Evolutionary conservation across 129 eudicot genomes (phyloP), one percentile per base, ranked within the genome.

Genomic region (Escallonia rubra): DNA sequence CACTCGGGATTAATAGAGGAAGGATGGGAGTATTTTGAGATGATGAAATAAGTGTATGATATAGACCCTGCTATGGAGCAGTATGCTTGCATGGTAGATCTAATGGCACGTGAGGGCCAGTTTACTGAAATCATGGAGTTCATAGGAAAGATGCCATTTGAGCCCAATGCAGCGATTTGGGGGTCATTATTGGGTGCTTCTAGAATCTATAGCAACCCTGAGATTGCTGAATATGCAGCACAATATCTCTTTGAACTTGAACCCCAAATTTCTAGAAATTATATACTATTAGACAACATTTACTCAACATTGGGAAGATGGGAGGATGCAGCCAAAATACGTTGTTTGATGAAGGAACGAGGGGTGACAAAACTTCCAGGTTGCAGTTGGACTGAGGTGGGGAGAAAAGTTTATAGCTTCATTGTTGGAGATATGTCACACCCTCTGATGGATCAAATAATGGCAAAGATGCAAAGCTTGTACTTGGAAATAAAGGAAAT

Each of bases 41-140:
- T 65, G 51, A 72, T 72, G 76, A 7, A 40, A 47, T 45, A 51
- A n/a, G 76, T 8, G 39, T 72, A 72, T 52, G 54, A 51, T 44
- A 16, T 72, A 34, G 13, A 63, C 5, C 76, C 76, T 3, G 61
- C 58, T 55, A 52, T 72, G 53, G 66, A 61, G 51, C 76, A 72
- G 11, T 72, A 72, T 15, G 66, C 76, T 49, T 72, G 76, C 49
- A 61, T 72, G 63, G 76, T 72, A 49, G 76, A 72, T 63, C 58
- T 72, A 13, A 65, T 72, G 56, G 69, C 69, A 34, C 69, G 69
- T 4, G 69, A 57, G 12, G 69, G 69, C 49, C 69, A 65, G 12
- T 49, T 65, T 34, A 39, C 4, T 23, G 57, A 49, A 47, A 6
- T 57, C 3, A 52, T 49, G 9, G 57, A 49, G 58, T 65, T 65